These are phyloP conservation scores for Galeopsis tetrahit DNA, from an alignment of 257 asterid species.

Conservation along the genomic window DNA sequence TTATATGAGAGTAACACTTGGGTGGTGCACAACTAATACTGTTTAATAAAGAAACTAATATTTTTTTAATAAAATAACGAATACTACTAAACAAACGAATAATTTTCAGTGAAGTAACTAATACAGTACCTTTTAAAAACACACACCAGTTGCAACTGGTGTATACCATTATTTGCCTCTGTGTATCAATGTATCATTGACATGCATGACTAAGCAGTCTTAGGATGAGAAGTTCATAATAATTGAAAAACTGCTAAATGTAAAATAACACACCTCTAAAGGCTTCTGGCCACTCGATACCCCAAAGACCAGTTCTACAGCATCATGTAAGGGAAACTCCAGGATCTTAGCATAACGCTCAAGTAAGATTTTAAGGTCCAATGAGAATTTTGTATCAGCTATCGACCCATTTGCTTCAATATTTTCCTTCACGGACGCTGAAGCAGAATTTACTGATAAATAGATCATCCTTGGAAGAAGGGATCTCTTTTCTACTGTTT, in stretches of 20 bases:
- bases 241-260: not conserved
- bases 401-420: slow-evolving; percentile 70
- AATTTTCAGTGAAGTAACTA: no score
- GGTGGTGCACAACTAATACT: no score
- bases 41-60: no score
- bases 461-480: slow-evolving; percentile 88
- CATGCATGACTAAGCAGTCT: slow-evolving; percentile 27
- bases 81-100: no score
- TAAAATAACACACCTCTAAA: slow-evolving; percentile 58
- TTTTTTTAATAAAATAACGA: no score
- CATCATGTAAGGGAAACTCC: slow-evolving; percentile 77
- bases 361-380: slow-evolving; percentile 75
- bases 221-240: slow-evolving; percentile 23
- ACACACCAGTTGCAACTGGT: no score
- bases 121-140: no score
- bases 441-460: slow-evolving; percentile 78
- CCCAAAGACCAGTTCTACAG: slow-evolving; percentile 71
- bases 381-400: slow-evolving; percentile 59
- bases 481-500: slow-evolving; percentile 80
- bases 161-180: no score
- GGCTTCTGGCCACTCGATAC: slow-evolving; percentile 64
- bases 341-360: slow-evolving; percentile 80
- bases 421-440: slow-evolving; percentile 73
- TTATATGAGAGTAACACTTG: no score
- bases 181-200: no score